Evolutionary conservation across 305 asterid species (phyloP), one percentile per base, ranked within the genome.

Genomic region (Lippia alba): DNA sequence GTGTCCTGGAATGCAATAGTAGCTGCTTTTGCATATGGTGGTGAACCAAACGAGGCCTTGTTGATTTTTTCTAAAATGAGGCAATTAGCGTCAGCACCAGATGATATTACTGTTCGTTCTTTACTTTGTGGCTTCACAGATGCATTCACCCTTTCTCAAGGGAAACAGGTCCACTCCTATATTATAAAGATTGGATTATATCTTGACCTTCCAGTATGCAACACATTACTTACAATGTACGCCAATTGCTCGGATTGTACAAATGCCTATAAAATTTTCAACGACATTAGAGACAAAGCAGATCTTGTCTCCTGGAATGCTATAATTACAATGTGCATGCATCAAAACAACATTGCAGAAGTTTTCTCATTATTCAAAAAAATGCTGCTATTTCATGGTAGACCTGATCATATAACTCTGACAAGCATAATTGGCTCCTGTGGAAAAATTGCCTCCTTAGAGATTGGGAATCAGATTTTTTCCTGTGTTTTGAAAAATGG

Each of bases 241-340:
- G 82, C 90, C 20, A 90, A 83, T 75, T 88, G 96, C 67, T 88
- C 82, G 0, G 80, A 78, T 54, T 73, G 59, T 65, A 18, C 0
- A 16, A 80, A 84, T 75, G 90, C 91, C 8, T 75, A 71, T 76
- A 80, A 71, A 61, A 55, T 85, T 69, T 90, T 90, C 71, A 49
- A 80, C 12, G 81, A 73, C 61, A 83, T 82, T 68, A 79, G 64
- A 67, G 66, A 49, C 59, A 66, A 66, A 36, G 90, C 87, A 24
- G 95, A 90, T 85, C 61, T 81, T 50, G 92, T 90, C 77, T 83
- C 96, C 12, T 90, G 96, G 96, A 90, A 86, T 69, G 86, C 84
- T 69, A 81, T 90, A 70, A 78, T 88, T 55, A 80, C 89, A 6
- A 82, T 74, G 73, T 86, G 76, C 71, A 16, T 86, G 82, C 86